A percentile compares a stretch with the other conserved stretches of the same genome.
Evolutionary conservation across 2,329 filamentous ascomycete genomes (phyloP).

Genomic region (Emmonsiellopsis sp.): DNA sequence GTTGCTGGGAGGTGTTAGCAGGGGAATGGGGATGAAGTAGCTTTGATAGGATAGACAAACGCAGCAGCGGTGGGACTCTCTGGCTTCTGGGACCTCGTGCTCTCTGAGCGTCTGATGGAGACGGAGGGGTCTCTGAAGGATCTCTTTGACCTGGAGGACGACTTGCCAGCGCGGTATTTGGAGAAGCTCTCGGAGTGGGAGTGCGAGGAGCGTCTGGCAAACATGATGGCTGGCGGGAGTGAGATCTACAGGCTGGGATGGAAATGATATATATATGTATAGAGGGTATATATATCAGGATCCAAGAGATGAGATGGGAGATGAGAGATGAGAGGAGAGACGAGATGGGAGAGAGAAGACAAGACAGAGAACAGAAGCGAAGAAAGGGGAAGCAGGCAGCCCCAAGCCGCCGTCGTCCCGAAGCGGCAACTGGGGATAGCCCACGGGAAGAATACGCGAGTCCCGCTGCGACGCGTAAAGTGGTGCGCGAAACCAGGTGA

Average conservation of each 20-base stretch:
- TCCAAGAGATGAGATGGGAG: no score
- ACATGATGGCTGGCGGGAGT: conserved; percentile 8
- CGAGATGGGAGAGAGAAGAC: no score
- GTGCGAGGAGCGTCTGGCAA: conserved; percentile 10
- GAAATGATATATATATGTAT: no score
- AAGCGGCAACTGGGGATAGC: no score
- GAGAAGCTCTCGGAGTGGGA: conserved; percentile 20
- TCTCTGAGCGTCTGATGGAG: conserved; percentile 19
- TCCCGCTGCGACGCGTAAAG: conserved; percentile 10
- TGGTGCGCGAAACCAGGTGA: conserved; percentile 10
- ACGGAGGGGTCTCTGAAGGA: conserved; percentile 18
- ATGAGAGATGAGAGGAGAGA: no score
- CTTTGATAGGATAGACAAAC: conserved; percentile 18
- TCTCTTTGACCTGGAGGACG: conserved; percentile 16
- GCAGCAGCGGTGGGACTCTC: conserved; percentile 24
- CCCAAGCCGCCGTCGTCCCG: no score
- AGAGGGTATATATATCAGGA: no score
- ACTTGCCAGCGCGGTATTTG: conserved; percentile 20
- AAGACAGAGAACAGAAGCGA: background rate
- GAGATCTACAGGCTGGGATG: background rate
- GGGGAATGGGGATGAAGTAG: background rate
- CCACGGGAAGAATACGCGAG: conserved; percentile 2
- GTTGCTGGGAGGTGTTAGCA: conserved; percentile 32
- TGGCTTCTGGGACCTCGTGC: conserved; percentile 15
- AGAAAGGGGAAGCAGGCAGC: background rate